phyloP scores from a whole-genome alignment of 2,329 filamentous ascomycete species.

The Aureobasidium sp. region DNA sequence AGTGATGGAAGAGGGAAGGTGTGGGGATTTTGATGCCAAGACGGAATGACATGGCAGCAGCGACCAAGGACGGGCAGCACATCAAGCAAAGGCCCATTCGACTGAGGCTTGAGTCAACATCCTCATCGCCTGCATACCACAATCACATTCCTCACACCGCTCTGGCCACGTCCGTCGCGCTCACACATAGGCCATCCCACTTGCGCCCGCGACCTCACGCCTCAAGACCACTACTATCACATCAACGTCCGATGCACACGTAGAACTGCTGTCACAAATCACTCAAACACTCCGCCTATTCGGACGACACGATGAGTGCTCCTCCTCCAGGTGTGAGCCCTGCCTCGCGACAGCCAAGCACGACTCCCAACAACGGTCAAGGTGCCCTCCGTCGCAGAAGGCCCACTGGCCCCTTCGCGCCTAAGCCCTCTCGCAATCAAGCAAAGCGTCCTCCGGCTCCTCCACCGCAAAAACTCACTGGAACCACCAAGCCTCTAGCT shows the following conservation, averaged over 20 bases:
- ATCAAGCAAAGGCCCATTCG: background rate
- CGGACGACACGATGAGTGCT: constrained; percentile 23
- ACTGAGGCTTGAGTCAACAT: background rate
- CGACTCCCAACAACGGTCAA: constrained; percentile 28
- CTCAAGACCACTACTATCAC: background rate
- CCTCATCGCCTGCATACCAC: background rate
- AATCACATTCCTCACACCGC: background rate
- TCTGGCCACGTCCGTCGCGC: background rate
- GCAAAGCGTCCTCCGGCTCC: constrained; percentile 9
- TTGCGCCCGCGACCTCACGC: background rate
- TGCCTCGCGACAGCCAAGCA: constrained; percentile 23
- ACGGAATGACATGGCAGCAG: background rate
- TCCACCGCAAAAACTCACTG: constrained; percentile 13
- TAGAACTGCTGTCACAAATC: background rate
- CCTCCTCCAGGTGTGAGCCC: constrained; percentile 23
- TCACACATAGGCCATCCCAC: background rate
- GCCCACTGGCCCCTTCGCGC: constrained; percentile 19
- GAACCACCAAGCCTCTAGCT: constrained; percentile 3
- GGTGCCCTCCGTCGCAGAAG: constrained; percentile 26
- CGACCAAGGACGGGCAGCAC: background rate
- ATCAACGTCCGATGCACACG: background rate
- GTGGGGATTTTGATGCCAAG: constrained; percentile 1
- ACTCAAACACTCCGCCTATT: background rate
- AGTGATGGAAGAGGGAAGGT: background rate
- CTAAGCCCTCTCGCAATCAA: background rate